Conservation (phyloP, 495 filamentous ascomycete species). For the Talaromyces stipitatus region DNA sequence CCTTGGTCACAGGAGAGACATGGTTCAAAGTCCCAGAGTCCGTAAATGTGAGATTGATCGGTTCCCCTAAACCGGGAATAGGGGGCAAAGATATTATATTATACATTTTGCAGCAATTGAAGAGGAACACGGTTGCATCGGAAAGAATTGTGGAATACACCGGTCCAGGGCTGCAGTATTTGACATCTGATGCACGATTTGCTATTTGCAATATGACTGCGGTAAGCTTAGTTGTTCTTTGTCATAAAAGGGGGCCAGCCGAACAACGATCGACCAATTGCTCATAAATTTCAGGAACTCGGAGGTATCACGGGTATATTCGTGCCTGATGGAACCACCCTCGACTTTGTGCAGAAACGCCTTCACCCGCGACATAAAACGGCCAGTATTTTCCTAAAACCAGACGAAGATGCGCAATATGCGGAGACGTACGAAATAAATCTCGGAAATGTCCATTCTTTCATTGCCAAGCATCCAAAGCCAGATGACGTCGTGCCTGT, state of each 20-base stretch:
- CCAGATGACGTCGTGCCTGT: constrained; percentile 41
- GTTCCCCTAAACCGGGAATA: constrained; percentile 24
- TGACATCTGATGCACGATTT: constrained; percentile 38
- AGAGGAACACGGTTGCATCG: constrained; percentile 37
- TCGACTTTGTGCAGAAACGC: constrained; percentile 25
- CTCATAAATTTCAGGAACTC: constrained; percentile 25
- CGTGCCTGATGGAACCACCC: constrained; percentile 27
- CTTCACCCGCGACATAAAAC: constrained; percentile 22
- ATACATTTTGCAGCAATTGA: constrained; percentile 33
- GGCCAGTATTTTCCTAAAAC: constrained; percentile 22
- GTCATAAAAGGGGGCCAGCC: background rate
- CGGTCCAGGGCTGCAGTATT: constrained; percentile 23
- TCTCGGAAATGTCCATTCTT: constrained; percentile 26
- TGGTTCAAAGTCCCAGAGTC: constrained; percentile 41
- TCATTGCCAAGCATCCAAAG: constrained; percentile 31
- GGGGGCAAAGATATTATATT: constrained; percentile 42
- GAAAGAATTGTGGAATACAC: constrained; percentile 40
- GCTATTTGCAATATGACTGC: constrained; percentile 43
- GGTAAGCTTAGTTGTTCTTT: constrained; percentile 11
- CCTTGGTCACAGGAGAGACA: constrained; percentile 36
- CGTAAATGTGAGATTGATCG: constrained; percentile 28
- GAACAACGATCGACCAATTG: background rate
- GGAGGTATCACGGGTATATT: constrained; percentile 38
- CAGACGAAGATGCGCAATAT: constrained; percentile 32
- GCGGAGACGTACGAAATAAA: constrained; percentile 27